Base-by-base conservation (phyloP, 2,329 filamentous ascomycete genomes). In the Ophiostoma tasmaniense region DNA sequence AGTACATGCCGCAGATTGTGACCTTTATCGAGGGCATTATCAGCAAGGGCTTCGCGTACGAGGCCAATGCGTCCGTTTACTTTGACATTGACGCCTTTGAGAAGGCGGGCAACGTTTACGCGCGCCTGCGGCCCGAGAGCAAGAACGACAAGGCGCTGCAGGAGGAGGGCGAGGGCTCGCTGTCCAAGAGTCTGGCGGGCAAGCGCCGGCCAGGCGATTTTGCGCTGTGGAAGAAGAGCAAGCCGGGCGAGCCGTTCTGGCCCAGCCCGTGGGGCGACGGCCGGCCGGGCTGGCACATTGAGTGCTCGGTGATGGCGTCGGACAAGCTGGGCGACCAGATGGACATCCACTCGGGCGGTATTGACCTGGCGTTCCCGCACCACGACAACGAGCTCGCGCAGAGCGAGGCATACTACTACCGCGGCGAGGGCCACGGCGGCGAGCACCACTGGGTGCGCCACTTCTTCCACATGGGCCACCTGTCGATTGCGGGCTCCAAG, bases 251-350 rank as follows among this genome's bases (percentile, higher is more conserved):
- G 73, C 74, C 74, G 67, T 73, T 69, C 66, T 91, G 89, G 89
- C 78, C 83, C 20, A 89, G 85, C 69, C 83, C 86, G 0, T 91
- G 89, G 89, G 89, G 89, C 8, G 80, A 81, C 68, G 89, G 89
- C 4, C 81, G 89, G 22, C 89, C 89, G 1, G 89, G 89, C 6
- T 91, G 89, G 89, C 89, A 91, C 75, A 90, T 91, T 73, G 89
- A 91, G 78, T 91, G 89, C 82, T 89, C 85, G 14, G 88, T 87
- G 2, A 91, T 91, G 89, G 88, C 88, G 4, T 88, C 86, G 7
- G 86, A 87, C 66, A 83, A 87, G 20, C 79, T 91, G 5, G 89
- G 89, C 11, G 80, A 84, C 71, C 82, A 85, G 70, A 87, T 91
- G 75, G 89, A 91, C 76, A 89, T 91, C 39, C 89, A 91, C 76